Evolutionary conservation across 2,329 filamentous ascomycete species (phyloP).

Genomic region (Sclerotiophoma versabilis): DNA sequence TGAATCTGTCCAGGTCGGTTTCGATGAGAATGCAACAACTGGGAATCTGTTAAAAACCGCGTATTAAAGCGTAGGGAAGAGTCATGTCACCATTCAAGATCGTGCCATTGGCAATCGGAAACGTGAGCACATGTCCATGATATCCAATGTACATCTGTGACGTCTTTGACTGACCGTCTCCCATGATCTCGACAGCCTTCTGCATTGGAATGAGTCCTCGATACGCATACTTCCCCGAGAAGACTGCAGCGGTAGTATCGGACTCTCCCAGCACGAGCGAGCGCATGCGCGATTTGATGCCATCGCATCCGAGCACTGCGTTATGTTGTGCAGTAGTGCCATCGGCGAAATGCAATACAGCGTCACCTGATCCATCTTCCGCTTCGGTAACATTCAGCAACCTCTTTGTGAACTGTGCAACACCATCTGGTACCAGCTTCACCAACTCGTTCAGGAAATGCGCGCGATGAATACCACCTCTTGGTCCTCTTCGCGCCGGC

Average conservation of each 20-base stretch:
- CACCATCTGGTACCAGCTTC: constrained; percentile 54
- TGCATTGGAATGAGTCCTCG: constrained; percentile 68
- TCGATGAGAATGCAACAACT: constrained; percentile 41
- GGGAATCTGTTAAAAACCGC: no score
- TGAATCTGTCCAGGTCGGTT: constrained; percentile 26
- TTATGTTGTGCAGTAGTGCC: constrained; percentile 53
- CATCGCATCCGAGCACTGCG: constrained; percentile 68
- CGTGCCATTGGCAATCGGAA: constrained; percentile 64
- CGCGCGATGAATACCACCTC: constrained; percentile 56
- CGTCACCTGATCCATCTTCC: constrained; percentile 33
- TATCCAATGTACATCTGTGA: constrained; percentile 65
- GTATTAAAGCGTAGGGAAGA: no score
- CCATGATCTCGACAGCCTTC: constrained; percentile 57
- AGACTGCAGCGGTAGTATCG: constrained; percentile 54
- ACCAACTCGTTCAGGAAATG: constrained; percentile 59
- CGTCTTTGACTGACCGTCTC: constrained; percentile 57
- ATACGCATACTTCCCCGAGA: constrained; percentile 68
- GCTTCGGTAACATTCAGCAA: constrained; percentile 34
- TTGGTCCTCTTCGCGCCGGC: constrained; percentile 31
- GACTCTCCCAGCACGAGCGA: constrained; percentile 59
- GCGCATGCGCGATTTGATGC: constrained; percentile 66
- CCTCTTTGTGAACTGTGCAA: constrained; percentile 53
- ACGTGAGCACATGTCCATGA: constrained; percentile 65
- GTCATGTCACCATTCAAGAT: constrained; percentile 59
- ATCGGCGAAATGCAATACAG: constrained; percentile 53